phyloP scores from a whole-genome alignment of 1,139 yeast genomes.

The Pneumocystis sp. region DNA sequence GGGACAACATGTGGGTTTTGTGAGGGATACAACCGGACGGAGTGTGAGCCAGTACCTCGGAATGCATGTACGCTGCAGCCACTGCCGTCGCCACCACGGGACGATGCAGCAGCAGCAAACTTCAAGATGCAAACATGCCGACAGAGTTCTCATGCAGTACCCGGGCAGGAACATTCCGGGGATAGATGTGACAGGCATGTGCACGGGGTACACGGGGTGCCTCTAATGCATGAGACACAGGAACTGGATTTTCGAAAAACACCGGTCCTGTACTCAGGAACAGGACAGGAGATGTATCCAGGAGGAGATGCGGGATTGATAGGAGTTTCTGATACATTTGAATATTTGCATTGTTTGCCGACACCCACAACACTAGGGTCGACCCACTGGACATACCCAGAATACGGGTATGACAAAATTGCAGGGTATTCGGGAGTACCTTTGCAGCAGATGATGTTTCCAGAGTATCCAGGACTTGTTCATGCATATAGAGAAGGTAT shows the following conservation, averaged over 20 bases:
- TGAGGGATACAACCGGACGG: not conserved
- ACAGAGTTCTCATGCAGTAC: not conserved
- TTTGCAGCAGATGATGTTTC: not conserved
- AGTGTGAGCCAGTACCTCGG: not conserved
- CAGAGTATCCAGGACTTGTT: not conserved
- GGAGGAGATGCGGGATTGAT: not conserved
- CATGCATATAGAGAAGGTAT: not conserved
- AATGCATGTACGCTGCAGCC: not conserved
- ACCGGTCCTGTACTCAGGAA: not conserved
- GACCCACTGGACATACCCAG: not conserved
- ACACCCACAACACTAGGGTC: not conserved
- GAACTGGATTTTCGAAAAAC: not conserved
- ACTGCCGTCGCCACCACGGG: not conserved
- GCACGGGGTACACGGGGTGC: too few species aligned
- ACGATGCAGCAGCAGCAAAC: not conserved
- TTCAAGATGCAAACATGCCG: not conserved
- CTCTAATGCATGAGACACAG: not conserved
- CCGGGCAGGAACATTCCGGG: too few species aligned
- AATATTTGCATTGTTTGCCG: not conserved
- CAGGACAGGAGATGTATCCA: not conserved
- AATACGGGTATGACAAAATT: not conserved
- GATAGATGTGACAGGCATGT: too few species aligned
- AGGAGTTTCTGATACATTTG: not conserved
- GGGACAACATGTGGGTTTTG: not conserved
- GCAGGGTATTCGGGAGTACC: not conserved